Conservation (phyloP, 2,329 filamentous ascomycete genomes). For the Rachicladosporium sp. region DNA sequence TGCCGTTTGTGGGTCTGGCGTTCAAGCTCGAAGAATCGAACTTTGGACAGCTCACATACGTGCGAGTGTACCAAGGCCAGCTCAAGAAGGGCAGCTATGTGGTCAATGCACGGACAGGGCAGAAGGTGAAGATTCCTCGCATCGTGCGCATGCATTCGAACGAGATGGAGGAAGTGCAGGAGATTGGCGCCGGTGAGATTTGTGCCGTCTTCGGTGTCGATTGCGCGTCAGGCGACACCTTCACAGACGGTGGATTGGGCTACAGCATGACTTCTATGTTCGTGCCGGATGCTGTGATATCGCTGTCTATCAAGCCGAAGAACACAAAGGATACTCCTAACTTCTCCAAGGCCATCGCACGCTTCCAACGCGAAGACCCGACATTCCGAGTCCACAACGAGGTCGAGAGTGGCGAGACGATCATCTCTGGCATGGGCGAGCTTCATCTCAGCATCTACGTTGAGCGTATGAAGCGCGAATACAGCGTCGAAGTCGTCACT, state of each 20-base stretch:
- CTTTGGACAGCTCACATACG: constrained; percentile 95
- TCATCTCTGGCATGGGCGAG: constrained; percentile 98
- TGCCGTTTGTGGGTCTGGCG: constrained; percentile 88
- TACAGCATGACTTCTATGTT: constrained; percentile 98
- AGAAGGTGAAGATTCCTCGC: constrained; percentile 91
- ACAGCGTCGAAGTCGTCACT: constrained; percentile 91
- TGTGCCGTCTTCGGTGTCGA: constrained; percentile 97
- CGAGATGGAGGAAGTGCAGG: constrained; percentile 92
- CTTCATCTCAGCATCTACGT: constrained; percentile 95
- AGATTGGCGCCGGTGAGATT: constrained; percentile 92
- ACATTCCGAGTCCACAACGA: constrained; percentile 95
- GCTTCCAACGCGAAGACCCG: constrained; percentile 95
- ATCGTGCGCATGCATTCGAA: constrained; percentile 99
- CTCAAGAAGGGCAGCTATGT: constrained; percentile 80
- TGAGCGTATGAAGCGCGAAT: constrained; percentile 91
- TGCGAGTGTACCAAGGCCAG: constrained; percentile 91
- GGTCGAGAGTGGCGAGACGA: constrained; percentile 83
- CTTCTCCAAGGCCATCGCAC: constrained; percentile 97
- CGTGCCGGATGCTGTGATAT: constrained; percentile 95
- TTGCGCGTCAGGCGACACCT: constrained; percentile 94
- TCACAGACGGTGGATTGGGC: constrained; percentile 82
- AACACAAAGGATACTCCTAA: constrained; percentile 80
- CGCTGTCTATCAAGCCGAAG: constrained; percentile 93
- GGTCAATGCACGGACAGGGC: constrained; percentile 85
- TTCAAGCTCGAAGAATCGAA: constrained; percentile 99